Evolutionary conservation across 2,329 filamentous ascomycete genomes (phyloP), one percentile per base, ranked within the genome.

Genomic region (Colletotrichum shisoi): DNA sequence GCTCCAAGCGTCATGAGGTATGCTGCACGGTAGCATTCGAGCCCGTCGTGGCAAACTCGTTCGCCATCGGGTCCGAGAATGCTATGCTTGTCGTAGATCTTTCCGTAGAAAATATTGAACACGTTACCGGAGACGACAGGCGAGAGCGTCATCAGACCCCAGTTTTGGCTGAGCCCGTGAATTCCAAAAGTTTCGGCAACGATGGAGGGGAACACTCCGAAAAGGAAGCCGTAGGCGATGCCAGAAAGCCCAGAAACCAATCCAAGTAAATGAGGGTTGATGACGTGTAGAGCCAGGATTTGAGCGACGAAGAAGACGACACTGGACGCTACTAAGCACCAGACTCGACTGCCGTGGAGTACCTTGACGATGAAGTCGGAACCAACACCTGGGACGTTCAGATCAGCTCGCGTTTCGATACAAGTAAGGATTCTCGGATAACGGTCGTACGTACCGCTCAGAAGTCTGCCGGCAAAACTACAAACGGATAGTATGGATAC

Each of bases 401-500:
- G 24, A 15, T 69, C 52, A 69, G 65, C 40, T 24, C 15, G 15
- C 19, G 24, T 3, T 19, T 24, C n/a, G 6, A 19, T 27, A n/a
- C 15, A 12, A 46, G 5, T 34, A 13, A n/a, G 11, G 15, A 63
- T 42, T 11, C 7, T 15, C 6, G n/a, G 39, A n/a, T 19, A 19
- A 11, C 24, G 31, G 9, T 77, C 85, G 73, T 79, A 91, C 89
- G 73, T 79, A 91, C 89, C 91, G 72, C 90, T 93, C 8, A 87
- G 81, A 0, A 99, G 84, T 63, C 95, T 89, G 2, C 95, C 95
- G 2, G 87, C 72, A 76, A 97, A 98, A 72, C 92, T 96, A 74
- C 90, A 90, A 54, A 97, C 79, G 0, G 94, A 98, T n/a, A 99
- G 83, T 59, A 96, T 92, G 2, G 93, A 96, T 11, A 99, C 95